Evolutionary conservation across 2,329 filamentous ascomycete species (phyloP).

Genomic region (Aspergillus neoniger): DNA sequence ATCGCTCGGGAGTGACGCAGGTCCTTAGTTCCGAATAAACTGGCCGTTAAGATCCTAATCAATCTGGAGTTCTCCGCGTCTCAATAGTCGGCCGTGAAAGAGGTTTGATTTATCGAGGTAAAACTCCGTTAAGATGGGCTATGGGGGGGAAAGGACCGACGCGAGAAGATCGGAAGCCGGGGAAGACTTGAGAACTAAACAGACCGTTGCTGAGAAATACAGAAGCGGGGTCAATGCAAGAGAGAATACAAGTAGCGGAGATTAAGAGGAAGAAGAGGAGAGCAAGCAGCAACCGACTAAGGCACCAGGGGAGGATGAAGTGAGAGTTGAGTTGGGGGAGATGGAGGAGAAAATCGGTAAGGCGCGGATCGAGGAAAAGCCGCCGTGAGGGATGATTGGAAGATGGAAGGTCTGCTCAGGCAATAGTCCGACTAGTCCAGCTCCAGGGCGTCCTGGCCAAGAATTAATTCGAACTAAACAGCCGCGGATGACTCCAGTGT

Average conservation of each 20-base stretch:
- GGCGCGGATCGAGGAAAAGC: constrained; percentile 20
- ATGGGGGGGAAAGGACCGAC: background rate
- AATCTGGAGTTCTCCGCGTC: background rate
- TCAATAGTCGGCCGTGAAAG: background rate
- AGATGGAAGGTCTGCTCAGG: constrained; percentile 11
- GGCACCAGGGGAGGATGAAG: constrained; percentile 9
- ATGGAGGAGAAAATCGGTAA: constrained; percentile 15
- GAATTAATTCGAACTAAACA: constrained; percentile 1
- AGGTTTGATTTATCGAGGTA: background rate
- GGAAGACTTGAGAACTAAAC: background rate
- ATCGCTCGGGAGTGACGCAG: background rate
- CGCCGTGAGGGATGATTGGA: constrained; percentile 9
- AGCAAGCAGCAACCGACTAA: background rate
- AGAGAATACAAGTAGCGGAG: background rate
- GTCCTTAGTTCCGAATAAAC: background rate
- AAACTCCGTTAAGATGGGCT: background rate
- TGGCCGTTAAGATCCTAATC: background rate
- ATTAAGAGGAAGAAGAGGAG: background rate
- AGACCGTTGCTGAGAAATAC: background rate
- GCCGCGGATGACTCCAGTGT: constrained; percentile 7
- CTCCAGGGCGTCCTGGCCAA: constrained; percentile 3
- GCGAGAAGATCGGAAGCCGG: background rate
- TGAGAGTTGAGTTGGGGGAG: constrained; percentile 3
- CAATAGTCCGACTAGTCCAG: constrained; percentile 13
- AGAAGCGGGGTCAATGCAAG: background rate